Conservation (phyloP, 805 yeast genomes). For the Citeromyces matritensis region DNA sequence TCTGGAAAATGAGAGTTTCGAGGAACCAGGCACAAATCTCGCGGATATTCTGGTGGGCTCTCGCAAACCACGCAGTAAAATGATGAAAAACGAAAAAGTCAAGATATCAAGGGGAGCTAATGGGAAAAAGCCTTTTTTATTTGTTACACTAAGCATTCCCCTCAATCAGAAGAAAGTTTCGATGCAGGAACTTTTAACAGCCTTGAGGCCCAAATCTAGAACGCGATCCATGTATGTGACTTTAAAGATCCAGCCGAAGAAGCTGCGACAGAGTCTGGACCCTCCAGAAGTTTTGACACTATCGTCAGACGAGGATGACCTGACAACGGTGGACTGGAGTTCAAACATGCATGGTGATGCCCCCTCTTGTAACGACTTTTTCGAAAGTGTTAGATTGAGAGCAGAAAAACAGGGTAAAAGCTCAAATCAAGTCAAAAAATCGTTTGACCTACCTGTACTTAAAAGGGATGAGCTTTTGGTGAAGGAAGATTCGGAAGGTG, state of each 20-base stretch:
- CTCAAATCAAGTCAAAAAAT: conserved; percentile 16
- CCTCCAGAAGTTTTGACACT: background rate
- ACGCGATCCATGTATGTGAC: background rate
- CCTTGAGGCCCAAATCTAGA: no score
- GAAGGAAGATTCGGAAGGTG: conserved; percentile 1
- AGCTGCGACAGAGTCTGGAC: background rate
- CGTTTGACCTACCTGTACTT: conserved; percentile 17
- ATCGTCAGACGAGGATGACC: background rate
- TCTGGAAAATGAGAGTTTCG: no score
- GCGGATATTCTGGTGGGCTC: no score
- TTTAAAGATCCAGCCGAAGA: background rate
- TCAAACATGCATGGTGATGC: no score
- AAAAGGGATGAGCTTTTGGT: conserved; percentile 18
- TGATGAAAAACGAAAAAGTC: no score
- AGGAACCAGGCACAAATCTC: no score
- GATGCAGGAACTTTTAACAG: no score
- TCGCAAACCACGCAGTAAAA: no score
- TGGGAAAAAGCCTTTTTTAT: no score
- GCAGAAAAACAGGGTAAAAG: conserved; percentile 12
- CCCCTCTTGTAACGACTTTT: conserved; percentile 9
- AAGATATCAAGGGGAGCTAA: no score
- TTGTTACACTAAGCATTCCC: no score
- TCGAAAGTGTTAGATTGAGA: conserved; percentile 22
- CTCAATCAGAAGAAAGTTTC: no score
- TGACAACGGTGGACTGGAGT: background rate